Percentiles rank a stretch among this genome's conserved stretches.
These are phyloP conservation scores for Erythrobasidium hasegawianum DNA, from an alignment of 1,284 basidiomycete genomes.

Conservation along the genomic window DNA sequence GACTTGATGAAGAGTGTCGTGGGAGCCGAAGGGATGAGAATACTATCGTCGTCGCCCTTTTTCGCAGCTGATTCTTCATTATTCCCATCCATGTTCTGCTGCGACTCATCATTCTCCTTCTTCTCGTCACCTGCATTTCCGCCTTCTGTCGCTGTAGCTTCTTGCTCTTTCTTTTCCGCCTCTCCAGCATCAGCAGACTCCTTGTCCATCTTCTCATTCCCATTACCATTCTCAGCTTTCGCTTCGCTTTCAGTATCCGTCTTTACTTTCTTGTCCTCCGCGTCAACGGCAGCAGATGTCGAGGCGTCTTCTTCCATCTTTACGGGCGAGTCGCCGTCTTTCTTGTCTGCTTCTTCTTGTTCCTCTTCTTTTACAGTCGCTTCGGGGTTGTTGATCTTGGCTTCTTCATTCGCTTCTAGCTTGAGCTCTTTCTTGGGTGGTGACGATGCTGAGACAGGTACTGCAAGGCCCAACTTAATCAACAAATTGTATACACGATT, in stretches of 20 bases:
- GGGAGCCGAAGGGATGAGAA: conserved; percentile 69
- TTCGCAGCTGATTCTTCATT: conserved; percentile 17
- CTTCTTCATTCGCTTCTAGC: conserved; percentile 50
- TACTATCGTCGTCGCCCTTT: conserved; percentile 56
- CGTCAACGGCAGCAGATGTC: too few species aligned
- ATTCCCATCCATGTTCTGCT: conserved; percentile 48
- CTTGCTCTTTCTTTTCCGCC: conserved; percentile 37
- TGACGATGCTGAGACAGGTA: neutral
- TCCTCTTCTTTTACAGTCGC: conserved; percentile 8
- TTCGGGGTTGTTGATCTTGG: conserved; percentile 25
- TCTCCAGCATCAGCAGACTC: conserved; percentile 25
- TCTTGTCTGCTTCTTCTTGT: neutral
- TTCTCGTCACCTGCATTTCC: conserved; percentile 37
- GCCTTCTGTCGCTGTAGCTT: neutral
- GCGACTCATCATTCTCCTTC: conserved; percentile 52
- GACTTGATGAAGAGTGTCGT: conserved; percentile 91
- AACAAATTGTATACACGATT: too few species aligned
- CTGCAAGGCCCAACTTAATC: too few species aligned
- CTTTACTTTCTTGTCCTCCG: too few species aligned
- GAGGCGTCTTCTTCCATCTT: too few species aligned
- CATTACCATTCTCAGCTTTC: conserved; percentile 44
- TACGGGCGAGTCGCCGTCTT: conserved; percentile 18
- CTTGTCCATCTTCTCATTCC: too few species aligned
- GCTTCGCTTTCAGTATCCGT: conserved; percentile 48
- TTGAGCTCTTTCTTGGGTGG: conserved; percentile 46